A percentile compares a stretch with the other conserved stretches of the same genome.
These are phyloP conservation scores for Tolypocladium cylindrosporum DNA, from an alignment of 2,329 filamentous ascomycete species.

Conservation along the genomic window DNA sequence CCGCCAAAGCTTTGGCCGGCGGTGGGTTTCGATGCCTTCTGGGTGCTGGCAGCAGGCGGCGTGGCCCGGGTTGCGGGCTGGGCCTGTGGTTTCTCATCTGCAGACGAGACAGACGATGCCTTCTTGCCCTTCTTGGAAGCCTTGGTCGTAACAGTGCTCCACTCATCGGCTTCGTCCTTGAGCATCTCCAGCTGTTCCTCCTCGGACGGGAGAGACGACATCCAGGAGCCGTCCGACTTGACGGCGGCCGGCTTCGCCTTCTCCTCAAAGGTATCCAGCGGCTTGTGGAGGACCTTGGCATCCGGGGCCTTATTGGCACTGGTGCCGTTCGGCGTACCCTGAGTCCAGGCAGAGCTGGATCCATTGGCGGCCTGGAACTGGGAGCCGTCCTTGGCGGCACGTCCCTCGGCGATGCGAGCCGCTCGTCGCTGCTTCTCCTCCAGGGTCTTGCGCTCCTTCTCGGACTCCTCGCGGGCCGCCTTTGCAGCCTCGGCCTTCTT, in stretches of 20 bases:
- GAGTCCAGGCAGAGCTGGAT: conserved; percentile 32
- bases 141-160: conserved; percentile 49
- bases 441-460: conserved; percentile 65
- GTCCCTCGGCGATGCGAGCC: conserved; percentile 73
- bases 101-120: conserved; percentile 18
- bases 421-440: conserved; percentile 76
- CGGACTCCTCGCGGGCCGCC: conserved; percentile 62
- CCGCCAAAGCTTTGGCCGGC: conserved; percentile 28
- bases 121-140: conserved; percentile 33
- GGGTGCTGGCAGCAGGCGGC: conserved; percentile 15
- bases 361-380: conserved; percentile 39
- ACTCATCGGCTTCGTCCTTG: conserved; percentile 40
- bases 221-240: conserved; percentile 32
- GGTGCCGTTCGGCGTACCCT: conserved; percentile 22
- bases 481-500: conserved; percentile 79
- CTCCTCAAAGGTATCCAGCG: conserved; percentile 52
- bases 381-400: conserved; percentile 72
- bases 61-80: conserved; percentile 20
- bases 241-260: conserved; percentile 14
- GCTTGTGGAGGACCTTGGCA: conserved; percentile 30
- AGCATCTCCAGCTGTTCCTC: conserved; percentile 53
- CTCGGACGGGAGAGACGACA: conserved; percentile 45
- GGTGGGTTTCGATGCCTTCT: conserved; percentile 18
- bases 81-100: conserved; percentile 20
- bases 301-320: conserved; percentile 17